Conservation (phyloP, 2,329 filamentous ascomycete species). For the Trichoderma sp. region DNA sequence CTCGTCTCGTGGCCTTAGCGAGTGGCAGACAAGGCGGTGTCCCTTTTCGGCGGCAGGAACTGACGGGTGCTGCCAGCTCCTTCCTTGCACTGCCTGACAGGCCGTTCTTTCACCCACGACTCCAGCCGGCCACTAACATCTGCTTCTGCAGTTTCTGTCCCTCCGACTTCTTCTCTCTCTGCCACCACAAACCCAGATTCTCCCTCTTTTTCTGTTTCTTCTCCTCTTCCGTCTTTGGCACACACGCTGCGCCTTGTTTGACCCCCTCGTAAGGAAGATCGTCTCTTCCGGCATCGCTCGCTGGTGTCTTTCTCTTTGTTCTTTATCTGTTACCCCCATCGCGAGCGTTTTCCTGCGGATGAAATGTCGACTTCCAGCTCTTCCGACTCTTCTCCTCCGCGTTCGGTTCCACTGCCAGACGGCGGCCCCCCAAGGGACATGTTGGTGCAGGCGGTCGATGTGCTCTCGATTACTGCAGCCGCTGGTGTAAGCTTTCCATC, state of each 20-base stretch:
- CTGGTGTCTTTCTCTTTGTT: constrained; percentile 26
- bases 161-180: constrained; percentile 21
- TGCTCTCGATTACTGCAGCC: constrained; percentile 27
- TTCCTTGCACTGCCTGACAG: constrained; percentile 29
- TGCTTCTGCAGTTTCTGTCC: constrained; percentile 28
- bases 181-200: constrained; percentile 14
- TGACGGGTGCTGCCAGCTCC: constrained; percentile 37
- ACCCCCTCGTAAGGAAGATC: constrained; percentile 35
- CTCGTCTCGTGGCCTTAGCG: constrained; percentile 32
- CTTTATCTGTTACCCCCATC: neutral
- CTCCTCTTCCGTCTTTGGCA: constrained; percentile 32
- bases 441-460: constrained; percentile 28
- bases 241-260: constrained; percentile 3
- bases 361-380: constrained; percentile 40
- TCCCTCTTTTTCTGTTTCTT: constrained; percentile 32
- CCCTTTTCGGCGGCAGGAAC: constrained; percentile 32
- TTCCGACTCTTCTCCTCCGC: constrained; percentile 37
- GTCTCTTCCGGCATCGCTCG: constrained; percentile 30
- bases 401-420: constrained; percentile 29
- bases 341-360: constrained; percentile 1
- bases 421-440: constrained; percentile 33
- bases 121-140: constrained; percentile 8
- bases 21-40: constrained; percentile 24
- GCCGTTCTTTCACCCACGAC: constrained; percentile 26
- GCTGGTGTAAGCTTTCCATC: constrained; percentile 31